phyloP scores from a whole-genome alignment of 1,139 yeast genomes.

The Candida buenavistaensis region DNA sequence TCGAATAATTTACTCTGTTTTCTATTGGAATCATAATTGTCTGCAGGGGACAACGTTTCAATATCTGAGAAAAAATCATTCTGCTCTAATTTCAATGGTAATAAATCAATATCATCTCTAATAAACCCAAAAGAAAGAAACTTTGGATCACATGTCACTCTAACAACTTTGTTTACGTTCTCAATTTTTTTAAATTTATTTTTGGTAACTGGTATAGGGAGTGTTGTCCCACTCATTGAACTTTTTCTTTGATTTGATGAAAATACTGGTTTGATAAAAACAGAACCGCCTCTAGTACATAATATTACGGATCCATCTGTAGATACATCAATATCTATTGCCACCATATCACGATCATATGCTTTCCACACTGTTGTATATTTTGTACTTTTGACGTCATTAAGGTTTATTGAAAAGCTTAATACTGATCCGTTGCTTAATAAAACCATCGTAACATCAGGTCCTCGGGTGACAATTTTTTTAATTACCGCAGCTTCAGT shows the following conservation, averaged over 20 bases:
- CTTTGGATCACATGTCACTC: constrained; percentile 64
- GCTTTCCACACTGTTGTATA: constrained; percentile 54
- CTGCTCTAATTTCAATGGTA: constrained; percentile 50
- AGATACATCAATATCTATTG: constrained; percentile 65
- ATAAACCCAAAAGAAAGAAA: constrained; percentile 71
- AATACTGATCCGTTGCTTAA: constrained; percentile 54
- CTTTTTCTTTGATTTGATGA: constrained; percentile 25
- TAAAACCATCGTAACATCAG: constrained; percentile 41
- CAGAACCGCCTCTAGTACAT: constrained; percentile 69
- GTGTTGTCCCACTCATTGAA: constrained; percentile 21
- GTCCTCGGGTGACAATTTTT: constrained; percentile 36
- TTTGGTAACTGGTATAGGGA: constrained; percentile 27
- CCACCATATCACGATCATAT: constrained; percentile 49
- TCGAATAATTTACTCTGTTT: constrained; percentile 37
- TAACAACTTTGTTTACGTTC: constrained; percentile 51
- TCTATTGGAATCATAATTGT: constrained; percentile 22
- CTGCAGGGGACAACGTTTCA: constrained; percentile 48
- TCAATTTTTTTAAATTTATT: constrained; percentile 58
- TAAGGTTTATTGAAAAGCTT: constrained; percentile 32
- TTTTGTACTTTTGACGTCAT: constrained; percentile 32
- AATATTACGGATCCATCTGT: constrained; percentile 69
- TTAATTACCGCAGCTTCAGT: constrained; percentile 39
- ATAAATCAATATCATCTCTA: constrained; percentile 58
- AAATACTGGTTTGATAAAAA: constrained; percentile 37
- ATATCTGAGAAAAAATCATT: constrained; percentile 51